Percentiles rank a stretch among this genome's conserved stretches.
Evolutionary conservation across 371 early-diverging fungal species (phyloP).

Genomic region (Mucor indicus): DNA sequence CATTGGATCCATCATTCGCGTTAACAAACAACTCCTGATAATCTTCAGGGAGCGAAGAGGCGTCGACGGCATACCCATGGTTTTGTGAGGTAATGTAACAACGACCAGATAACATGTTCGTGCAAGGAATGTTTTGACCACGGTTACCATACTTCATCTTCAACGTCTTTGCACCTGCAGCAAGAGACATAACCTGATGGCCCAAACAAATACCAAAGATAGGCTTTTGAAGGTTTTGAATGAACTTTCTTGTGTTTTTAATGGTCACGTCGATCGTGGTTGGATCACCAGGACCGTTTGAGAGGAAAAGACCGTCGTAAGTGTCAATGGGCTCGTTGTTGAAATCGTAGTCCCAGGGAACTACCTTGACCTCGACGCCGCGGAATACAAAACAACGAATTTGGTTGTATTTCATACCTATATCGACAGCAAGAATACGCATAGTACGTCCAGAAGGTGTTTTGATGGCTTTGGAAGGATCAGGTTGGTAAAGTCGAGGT

Average conservation of each 20-base stretch:
- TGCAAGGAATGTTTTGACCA: slow-evolving; percentile 98
- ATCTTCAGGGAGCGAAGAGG: slow-evolving; percentile 59
- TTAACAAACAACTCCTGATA: slow-evolving; percentile 88
- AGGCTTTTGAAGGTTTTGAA: slow-evolving; percentile 77
- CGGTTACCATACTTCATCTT: slow-evolving; percentile 98
- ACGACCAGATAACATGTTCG: slow-evolving; percentile 88
- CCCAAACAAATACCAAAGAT: slow-evolving; percentile 98
- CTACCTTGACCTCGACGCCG: slow-evolving; percentile 90
- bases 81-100: slow-evolving; percentile 96
- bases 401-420: slow-evolving; percentile 98
- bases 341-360: slow-evolving; percentile 96
- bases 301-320: slow-evolving; percentile 91
- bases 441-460: slow-evolving; percentile 76
- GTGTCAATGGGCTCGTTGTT: slow-evolving; percentile 62
- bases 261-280: slow-evolving; percentile 75
- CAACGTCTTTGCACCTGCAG: slow-evolving; percentile 86
- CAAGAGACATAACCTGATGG: slow-evolving; percentile 91
- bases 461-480: slow-evolving; percentile 56
- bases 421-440: slow-evolving; percentile 88
- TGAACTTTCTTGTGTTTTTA: slow-evolving; percentile 61
- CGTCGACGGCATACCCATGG: slow-evolving; percentile 91
- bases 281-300: slow-evolving; percentile 98
- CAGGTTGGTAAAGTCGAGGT: slow-evolving; percentile 70
- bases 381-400: slow-evolving; percentile 93
- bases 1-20: slow-evolving; percentile 94